Evolutionary conservation across 2,329 filamentous ascomycete species (phyloP), one percentile per base, ranked within the genome.

Genomic region (Sporothrix humicola): DNA sequence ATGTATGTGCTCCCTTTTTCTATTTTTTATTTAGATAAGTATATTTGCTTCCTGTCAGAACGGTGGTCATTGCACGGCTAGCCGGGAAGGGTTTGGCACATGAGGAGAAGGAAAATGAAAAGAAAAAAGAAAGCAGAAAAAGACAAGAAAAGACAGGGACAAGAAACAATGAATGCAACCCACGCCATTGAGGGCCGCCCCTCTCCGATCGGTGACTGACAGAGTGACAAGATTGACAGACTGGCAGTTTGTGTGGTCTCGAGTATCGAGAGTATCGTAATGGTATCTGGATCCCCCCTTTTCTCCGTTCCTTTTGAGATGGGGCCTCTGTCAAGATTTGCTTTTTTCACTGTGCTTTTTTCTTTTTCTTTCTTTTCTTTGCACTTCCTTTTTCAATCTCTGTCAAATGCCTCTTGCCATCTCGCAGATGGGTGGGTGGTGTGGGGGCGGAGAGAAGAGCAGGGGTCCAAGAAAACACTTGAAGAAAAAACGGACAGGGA

Each of bases 111-210:
- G 52, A 54, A 54, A 8, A 23, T n/a, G n/a, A 3, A 15, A 52
- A 52, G 50, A 15, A 52, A 52, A 52, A 7, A 23, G 31, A 37
- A 37, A 37, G 31, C 7, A 6, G 31, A 5, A 31, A 31, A 31
- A 23, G 20, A 23, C 20, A 8, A 23, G n/a, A 23, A 48, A 48
- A 17, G 10, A 54, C 52, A 9, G 1, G n/a, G n/a, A 23, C n/a
- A 37, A 31, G n/a, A 31, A 59, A 59, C 26, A 59, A n/a, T 59
- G 23, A 26, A 54, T 54, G 52, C 56, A 59, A 59, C 56, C 56
- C 56, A 59, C 56, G 26, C 10, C 13, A 37, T 37, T 12, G 26
- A 59, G 23, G 23, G 31, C 15, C 56, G 56, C 26, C 13, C 17
- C 52, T 37, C 48, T 59, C 56, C 56, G 56, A 59, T 59, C 56